Base-by-base conservation (phyloP, 148 eudicot genomes). In the Silene latifolia region DNA sequence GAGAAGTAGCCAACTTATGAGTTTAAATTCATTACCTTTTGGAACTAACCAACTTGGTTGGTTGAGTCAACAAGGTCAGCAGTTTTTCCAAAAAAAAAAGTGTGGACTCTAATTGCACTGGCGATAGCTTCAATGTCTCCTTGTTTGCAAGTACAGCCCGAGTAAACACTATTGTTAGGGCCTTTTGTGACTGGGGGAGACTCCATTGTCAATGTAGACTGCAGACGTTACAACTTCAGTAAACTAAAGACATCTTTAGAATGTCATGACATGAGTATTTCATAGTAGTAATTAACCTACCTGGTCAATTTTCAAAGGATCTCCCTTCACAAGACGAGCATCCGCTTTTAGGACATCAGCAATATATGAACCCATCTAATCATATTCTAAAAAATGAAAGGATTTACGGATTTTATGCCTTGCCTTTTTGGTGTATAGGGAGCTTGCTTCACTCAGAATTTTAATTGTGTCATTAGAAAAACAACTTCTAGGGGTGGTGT, bases 181-280 rank as follows among this genome's bases (percentile, higher is more conserved):
- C 92, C 91, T 88, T 95, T 92, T 44, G 99, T 95, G 51, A 95
- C 99, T 64, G 99, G 99, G 77, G 92, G 97, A 6, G 98, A 95
- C 83, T 95, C 99, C 17, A 98, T 98, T 0, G 99, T 95, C 44
- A 95, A 78, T 68, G 99, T 89, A 77, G 99, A 95, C 99, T 95
- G 89, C 82, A 89, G 27, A 53, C 10, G 63, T 54, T 74, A 81
- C 19, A 20, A 24, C 25, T 48, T 75, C 42, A 82, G 78, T 17
- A 73, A 9, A 21, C 54, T 25, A 12, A 65, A 76, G 14, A 44
- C 13, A 65, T 47, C 46, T 70, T n/a, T 29, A 32, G 25, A 7
- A 15, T 32, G 8, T 25, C 54, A 17, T n/a, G n/a, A n/a, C n/a
- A n/a, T 21, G 72, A 62, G 20, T 32, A 72, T 23, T 19, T 20